Base-by-base conservation (phyloP, 2,329 filamentous ascomycete species). In the Zymoseptoria passerinii region DNA sequence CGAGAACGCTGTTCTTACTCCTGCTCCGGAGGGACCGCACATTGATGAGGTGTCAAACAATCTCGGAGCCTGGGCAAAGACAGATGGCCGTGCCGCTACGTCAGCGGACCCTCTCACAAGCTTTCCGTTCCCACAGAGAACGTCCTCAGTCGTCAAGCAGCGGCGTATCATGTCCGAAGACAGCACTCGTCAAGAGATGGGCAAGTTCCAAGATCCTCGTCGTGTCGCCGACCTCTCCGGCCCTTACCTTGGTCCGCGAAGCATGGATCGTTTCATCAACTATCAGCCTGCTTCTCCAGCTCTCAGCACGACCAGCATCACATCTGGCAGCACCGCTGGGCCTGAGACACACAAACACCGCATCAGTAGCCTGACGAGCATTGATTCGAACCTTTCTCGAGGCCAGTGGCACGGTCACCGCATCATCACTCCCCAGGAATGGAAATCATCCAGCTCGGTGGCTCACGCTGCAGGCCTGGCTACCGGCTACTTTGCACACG, bases 401-500 rank as follows among this genome's bases (percentile, higher is more conserved):
- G 35, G 35, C 35, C 60, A 65, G 28, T 67, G 63, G 61, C 63
- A 65, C 18, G 63, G 61, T 8, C 59, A 58, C 35, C 65, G 67
- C 28, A 66, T 72, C 58, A 67, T 72, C 61, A 71, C 68, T 28
- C 68, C 69, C 4, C 64, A 67, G 23, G 70, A 72, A 35, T 71
- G 66, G 68, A 71, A 69, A 55, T 65, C 67, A 8, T 63, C 61
- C 35, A 66, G 63, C 53, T 71, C 69, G 1, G 63, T 70, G 19
- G 64, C 69, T 10, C 68, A 68, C 23, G 66, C 66, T n/a, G 65
- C 70, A 27, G 68, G 66, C n/a, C 50, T 72, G 19, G 66, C 67
- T 3, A 66, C 66, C 27, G 68, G 68, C 13, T 69, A 67, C 60
- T 71, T 71, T 57, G 67, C 67, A n/a, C 61, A 66, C 18, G 59